Evolutionary conservation across 768 basidiomycete species (phyloP).

Genomic region (Phaffia australis): DNA sequence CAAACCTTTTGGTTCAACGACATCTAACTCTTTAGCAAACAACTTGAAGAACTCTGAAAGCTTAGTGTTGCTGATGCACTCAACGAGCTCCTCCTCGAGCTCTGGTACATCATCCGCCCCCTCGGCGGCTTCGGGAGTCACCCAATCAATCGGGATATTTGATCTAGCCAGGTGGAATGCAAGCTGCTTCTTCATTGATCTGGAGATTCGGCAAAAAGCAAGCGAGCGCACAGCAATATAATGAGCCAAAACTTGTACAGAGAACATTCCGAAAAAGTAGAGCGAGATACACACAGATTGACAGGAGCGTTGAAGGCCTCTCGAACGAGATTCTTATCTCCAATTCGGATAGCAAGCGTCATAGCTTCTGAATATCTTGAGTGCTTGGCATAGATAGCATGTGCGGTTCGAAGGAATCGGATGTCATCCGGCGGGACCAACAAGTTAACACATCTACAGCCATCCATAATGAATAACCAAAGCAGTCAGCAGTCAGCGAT

Average conservation of each 20-base stretch:
- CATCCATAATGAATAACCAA: neutral
- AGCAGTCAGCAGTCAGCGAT: neutral
- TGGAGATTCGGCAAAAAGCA: constrained; percentile 41
- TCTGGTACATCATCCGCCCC: constrained; percentile 51
- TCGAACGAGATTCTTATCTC: constrained; percentile 65
- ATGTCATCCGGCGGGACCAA: constrained; percentile 87
- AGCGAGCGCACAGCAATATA: constrained; percentile 7
- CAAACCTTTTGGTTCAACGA: constrained; percentile 73
- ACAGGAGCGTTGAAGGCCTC: constrained; percentile 81
- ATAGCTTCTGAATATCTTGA: constrained; percentile 85
- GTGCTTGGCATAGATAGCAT: constrained; percentile 76
- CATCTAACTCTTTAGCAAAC: constrained; percentile 89
- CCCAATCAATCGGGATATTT: constrained; percentile 80
- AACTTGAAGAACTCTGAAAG: constrained; percentile 74
- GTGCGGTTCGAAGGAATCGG: constrained; percentile 75
- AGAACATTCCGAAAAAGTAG: neutral
- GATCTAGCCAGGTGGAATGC: constrained; percentile 88
- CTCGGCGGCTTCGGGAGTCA: constrained; percentile 48
- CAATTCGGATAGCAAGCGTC: constrained; percentile 69
- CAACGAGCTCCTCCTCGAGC: constrained; percentile 67
- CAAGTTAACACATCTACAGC: constrained; percentile 63
- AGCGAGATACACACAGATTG: constrained; percentile 55
- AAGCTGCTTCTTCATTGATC: constrained; percentile 78
- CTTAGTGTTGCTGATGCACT: constrained; percentile 74
- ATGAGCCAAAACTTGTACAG: neutral